Evolutionary conservation across 345 rosid genomes (phyloP).

Genomic region (Euphorbia pulcherrima): DNA sequence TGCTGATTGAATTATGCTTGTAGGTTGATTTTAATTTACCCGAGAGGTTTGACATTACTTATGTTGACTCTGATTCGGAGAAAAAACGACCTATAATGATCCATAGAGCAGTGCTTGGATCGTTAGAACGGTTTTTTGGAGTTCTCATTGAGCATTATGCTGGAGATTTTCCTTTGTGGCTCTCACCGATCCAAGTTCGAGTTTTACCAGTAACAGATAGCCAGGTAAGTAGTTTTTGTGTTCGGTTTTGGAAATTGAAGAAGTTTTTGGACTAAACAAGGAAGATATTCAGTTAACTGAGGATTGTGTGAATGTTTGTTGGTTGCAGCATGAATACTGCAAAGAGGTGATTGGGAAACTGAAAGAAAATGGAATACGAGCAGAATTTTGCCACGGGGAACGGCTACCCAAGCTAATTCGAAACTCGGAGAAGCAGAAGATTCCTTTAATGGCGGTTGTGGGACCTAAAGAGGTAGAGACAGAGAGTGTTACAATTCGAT

Average conservation of each 20-base stretch:
- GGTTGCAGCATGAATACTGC: slow-evolving; percentile 61
- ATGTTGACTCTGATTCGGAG: slow-evolving; percentile 70
- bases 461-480: slow-evolving; percentile 87
- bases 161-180: slow-evolving; percentile 96
- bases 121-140: slow-evolving; percentile 86
- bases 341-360: slow-evolving; percentile 51
- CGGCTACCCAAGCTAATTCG: slow-evolving; percentile 90
- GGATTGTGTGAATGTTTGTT: background rate
- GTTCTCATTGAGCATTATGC: slow-evolving; percentile 93
- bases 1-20: background rate
- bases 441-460: slow-evolving; percentile 85
- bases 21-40: slow-evolving; percentile 97
- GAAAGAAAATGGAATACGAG: slow-evolving; percentile 55
- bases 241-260: too few species aligned
- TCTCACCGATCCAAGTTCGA: slow-evolving; percentile 85
- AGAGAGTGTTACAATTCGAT: slow-evolving; percentile 63
- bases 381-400: slow-evolving; percentile 84
- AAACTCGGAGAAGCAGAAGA: slow-evolving; percentile 83
- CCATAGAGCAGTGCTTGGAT: slow-evolving; percentile 94
- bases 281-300: background rate
- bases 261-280: background rate
- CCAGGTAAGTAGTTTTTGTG: slow-evolving; percentile 45
- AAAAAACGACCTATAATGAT: slow-evolving; percentile 91
- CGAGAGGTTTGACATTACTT: slow-evolving; percentile 77
- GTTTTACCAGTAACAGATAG: slow-evolving; percentile 82